Conservation (phyloP, 345 rosid genomes). For the Aquilaria malaccensis region DNA sequence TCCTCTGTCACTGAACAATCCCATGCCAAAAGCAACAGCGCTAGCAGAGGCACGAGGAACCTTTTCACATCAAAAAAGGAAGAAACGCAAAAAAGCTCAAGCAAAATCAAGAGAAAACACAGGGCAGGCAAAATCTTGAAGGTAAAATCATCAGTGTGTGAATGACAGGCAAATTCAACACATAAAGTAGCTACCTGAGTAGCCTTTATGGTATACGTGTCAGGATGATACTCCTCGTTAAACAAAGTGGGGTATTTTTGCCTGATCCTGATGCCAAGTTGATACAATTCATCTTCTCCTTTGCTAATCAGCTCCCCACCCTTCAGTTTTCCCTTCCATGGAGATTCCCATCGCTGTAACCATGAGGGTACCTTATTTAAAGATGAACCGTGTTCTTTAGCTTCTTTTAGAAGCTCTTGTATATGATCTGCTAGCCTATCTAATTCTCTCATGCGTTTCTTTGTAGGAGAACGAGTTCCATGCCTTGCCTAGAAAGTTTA, state of each 20-base stretch:
- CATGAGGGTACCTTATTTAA: slow-evolving; percentile 55
- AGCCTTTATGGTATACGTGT: slow-evolving; percentile 68
- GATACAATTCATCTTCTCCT: slow-evolving; percentile 85
- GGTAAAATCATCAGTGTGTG: not conserved
- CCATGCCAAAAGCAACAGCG: slow-evolving; percentile 98
- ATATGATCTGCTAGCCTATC: slow-evolving; percentile 57
- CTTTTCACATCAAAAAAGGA: slow-evolving; percentile 26
- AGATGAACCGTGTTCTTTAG: slow-evolving; percentile 37
- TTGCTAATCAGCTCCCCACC: slow-evolving; percentile 71
- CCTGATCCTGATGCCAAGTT: slow-evolving; percentile 64
- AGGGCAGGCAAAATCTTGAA: not conserved
- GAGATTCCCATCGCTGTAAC: slow-evolving; percentile 67
- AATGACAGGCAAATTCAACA: not conserved
- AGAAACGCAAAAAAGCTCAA: not conserved
- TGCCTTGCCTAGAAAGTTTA: slow-evolving; percentile 65
- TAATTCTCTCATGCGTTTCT: slow-evolving; percentile 68
- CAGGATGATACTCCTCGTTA: slow-evolving; percentile 78
- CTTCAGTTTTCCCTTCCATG: slow-evolving; percentile 77
- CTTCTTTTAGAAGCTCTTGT: slow-evolving; percentile 48
- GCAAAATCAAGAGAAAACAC: not conserved
- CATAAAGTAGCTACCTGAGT: slow-evolving; percentile 47
- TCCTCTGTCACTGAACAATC: slow-evolving; percentile 77
- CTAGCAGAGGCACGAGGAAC: slow-evolving; percentile 93
- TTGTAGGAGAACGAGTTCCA: slow-evolving; percentile 96
- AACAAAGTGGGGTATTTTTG: slow-evolving; percentile 67